phyloP scores from a whole-genome alignment of 2,329 filamentous ascomycete species.

The Aspergillus puulaauensis region DNA sequence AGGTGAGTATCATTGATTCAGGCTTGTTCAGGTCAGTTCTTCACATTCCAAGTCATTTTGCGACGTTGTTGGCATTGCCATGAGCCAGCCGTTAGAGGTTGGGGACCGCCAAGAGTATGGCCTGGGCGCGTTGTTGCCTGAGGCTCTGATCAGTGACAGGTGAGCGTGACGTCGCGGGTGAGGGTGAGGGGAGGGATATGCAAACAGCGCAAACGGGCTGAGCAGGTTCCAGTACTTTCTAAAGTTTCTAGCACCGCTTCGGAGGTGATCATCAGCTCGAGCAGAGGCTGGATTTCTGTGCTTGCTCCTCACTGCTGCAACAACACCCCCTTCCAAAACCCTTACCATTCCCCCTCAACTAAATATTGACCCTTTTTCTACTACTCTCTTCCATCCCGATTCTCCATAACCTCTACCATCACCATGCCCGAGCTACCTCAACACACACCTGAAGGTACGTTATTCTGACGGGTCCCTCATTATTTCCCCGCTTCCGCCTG shows the following conservation, averaged over 20 bases:
- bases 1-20: background rate
- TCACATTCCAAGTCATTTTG: background rate
- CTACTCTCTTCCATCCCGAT: conserved; percentile 1
- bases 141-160: background rate
- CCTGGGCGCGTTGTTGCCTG: background rate
- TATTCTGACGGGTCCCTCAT: conserved; percentile 18
- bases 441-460: conserved; percentile 49
- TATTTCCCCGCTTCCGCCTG: conserved; percentile 30
- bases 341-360: conserved; percentile 8
- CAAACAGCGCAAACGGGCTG: conserved; percentile 37
- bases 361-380: background rate
- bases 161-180: conserved; percentile 13
- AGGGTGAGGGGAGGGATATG: background rate
- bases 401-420: conserved; percentile 10
- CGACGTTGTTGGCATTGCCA: background rate
- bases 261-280: conserved; percentile 22
- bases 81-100: background rate
- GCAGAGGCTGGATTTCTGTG: conserved; percentile 16
- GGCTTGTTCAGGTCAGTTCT: background rate
- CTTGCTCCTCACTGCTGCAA: conserved; percentile 17
- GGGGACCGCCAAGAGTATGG: conserved; percentile 3
- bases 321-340: conserved; percentile 5
- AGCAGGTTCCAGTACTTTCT: conserved; percentile 45
- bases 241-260: conserved; percentile 16
- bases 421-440: conserved; percentile 30